A percentile compares a stretch with the other conserved stretches of the same genome.
Evolutionary conservation across 352 stramenopile genomes (phyloP).

Genomic region (Stephanocyclus meneghinianus): DNA sequence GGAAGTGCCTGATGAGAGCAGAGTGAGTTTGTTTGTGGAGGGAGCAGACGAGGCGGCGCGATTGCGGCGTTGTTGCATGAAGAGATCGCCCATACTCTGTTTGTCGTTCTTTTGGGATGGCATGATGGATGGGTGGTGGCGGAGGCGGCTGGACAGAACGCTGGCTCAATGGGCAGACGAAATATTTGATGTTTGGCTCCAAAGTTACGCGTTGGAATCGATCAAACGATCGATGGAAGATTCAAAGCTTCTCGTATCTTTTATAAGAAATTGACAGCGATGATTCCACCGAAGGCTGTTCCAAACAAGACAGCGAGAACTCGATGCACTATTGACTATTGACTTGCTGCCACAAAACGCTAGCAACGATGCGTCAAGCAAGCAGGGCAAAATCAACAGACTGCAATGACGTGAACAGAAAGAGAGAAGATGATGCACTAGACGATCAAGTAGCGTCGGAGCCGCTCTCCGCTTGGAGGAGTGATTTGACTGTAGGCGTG

Average conservation of each 20-base stretch:
- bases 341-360: too few species aligned
- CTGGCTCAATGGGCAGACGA: not conserved
- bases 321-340: too few species aligned
- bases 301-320: too few species aligned
- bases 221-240: too few species aligned
- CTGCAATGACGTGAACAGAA: not conserved
- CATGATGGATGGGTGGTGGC: not conserved
- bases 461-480: not conserved
- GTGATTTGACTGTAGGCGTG: conserved; percentile 8
- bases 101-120: not conserved
- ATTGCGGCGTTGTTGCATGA: conserved; percentile 4
- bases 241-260: too few species aligned
- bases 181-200: too few species aligned
- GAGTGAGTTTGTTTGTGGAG: not conserved
- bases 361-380: too few species aligned
- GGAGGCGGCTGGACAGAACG: not conserved
- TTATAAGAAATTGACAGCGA: too few species aligned
- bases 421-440: too few species aligned
- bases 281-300: too few species aligned
- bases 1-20: not conserved
- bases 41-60: not conserved
- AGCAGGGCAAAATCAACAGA: not conserved
- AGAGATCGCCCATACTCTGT: conserved; percentile 15
- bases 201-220: too few species aligned
- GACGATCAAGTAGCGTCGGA: not conserved